A percentile compares a stretch with the other conserved stretches of the same genome.
Conservation (phyloP, 2,329 filamentous ascomycete species). For the Talaromyces marneffei region DNA sequence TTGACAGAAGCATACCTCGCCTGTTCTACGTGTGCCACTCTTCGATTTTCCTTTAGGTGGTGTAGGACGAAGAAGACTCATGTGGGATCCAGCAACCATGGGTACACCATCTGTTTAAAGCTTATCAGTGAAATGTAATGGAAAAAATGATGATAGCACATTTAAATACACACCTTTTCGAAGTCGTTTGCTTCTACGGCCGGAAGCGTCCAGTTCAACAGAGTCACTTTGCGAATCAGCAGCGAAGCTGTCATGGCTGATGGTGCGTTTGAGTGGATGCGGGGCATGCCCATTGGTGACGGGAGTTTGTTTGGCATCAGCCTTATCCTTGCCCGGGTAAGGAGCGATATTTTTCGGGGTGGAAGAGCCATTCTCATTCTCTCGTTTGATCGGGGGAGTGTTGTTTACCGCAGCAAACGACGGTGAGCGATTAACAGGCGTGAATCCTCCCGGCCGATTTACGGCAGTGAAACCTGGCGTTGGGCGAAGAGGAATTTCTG, state of each 20-base stretch:
- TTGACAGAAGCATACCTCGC: constrained; percentile 45
- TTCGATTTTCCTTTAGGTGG: constrained; percentile 55
- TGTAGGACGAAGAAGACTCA: constrained; percentile 85
- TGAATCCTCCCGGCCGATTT: constrained; percentile 55
- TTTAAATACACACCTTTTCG: constrained; percentile 64
- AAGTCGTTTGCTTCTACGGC: constrained; percentile 82
- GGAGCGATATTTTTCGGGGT: constrained; percentile 61
- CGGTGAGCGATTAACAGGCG: constrained; percentile 52
- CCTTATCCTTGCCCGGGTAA: constrained; percentile 32
- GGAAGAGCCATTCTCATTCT: constrained; percentile 52
- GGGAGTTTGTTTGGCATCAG: constrained; percentile 33
- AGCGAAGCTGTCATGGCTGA: constrained; percentile 53
- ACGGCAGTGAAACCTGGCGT: constrained; percentile 64
- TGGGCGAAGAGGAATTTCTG: constrained; percentile 35
- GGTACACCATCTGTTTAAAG: constrained; percentile 50
- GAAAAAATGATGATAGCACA: neutral
- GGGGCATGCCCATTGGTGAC: constrained; percentile 47
- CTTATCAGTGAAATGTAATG: neutral
- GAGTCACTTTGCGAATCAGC: constrained; percentile 38
- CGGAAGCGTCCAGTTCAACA: constrained; percentile 58
- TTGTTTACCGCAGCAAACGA: constrained; percentile 41
- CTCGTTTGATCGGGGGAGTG: constrained; percentile 43
- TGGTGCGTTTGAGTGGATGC: constrained; percentile 68
- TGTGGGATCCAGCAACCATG: constrained; percentile 91
- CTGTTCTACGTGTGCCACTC: constrained; percentile 51